A percentile compares a stretch with the other conserved stretches of the same genome.
Conservation (phyloP, 2,329 filamentous ascomycete genomes). For the Parastagonospora avenae region DNA sequence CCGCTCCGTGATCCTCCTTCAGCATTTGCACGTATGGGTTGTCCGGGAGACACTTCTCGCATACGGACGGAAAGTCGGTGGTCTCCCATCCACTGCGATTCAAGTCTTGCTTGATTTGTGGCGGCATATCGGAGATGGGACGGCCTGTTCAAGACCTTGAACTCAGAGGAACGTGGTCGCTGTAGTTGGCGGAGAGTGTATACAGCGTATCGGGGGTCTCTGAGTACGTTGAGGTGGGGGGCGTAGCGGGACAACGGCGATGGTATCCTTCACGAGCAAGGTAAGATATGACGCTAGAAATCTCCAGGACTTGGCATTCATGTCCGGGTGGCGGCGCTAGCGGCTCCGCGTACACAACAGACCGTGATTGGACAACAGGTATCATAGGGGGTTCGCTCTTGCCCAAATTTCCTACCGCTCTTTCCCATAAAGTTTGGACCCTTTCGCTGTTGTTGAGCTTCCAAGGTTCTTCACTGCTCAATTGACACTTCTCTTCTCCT, state of each 20-base stretch:
- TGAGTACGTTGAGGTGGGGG: constrained; percentile 17
- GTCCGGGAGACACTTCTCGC: constrained; percentile 90
- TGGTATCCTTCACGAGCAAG: background rate
- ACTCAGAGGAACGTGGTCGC: background rate
- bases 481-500: constrained; percentile 17
- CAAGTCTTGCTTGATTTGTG: constrained; percentile 94
- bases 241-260: constrained; percentile 10
- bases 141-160: too few relatives aligned
- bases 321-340: constrained; percentile 17
- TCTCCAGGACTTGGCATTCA: constrained; percentile 15
- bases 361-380: constrained; percentile 19
- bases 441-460: constrained; percentile 18
- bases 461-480: constrained; percentile 7
- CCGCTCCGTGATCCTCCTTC: constrained; percentile 92
- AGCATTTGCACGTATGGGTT: constrained; percentile 99
- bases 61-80: constrained; percentile 86
- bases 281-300: constrained; percentile 22
- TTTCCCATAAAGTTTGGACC: constrained; percentile 23
- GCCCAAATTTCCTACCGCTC: constrained; percentile 36
- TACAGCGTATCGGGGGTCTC: constrained; percentile 6
- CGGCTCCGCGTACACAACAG: constrained; percentile 17
- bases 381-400: constrained; percentile 11
- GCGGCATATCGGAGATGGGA: constrained; percentile 64
- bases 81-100: constrained; percentile 97
- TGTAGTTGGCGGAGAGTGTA: background rate